Evolutionary conservation across 108 stramenopile species (phyloP).

Genomic region (Cyclostephanos tholiformis): DNA sequence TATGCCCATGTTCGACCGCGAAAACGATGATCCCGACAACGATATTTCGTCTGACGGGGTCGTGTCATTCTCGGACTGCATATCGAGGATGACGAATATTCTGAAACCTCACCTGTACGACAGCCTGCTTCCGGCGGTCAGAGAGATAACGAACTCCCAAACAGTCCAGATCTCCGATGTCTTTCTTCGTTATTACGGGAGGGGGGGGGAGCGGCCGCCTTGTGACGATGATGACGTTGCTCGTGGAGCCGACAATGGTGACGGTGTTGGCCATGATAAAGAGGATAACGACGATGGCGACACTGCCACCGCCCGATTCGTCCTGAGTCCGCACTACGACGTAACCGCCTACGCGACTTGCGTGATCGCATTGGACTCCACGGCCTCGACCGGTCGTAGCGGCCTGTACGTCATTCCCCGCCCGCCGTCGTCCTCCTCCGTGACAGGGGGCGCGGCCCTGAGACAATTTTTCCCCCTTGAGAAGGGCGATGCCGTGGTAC

Average conservation of each 20-base stretch:
- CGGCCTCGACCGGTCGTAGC: conserved; percentile 60
- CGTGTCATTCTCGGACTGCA: conserved; percentile 39
- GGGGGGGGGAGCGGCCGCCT: not conserved
- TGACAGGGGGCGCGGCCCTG: conserved; percentile 37
- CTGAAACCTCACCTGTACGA: conserved; percentile 59
- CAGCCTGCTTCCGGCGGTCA: conserved; percentile 50
- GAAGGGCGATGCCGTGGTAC: conserved; percentile 67
- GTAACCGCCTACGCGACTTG: conserved; percentile 66
- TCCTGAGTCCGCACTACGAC: conserved; percentile 74
- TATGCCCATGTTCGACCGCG: conserved; percentile 44
- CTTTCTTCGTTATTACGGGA: conserved; percentile 73
- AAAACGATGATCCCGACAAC: not conserved
- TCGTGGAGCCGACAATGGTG: not conserved
- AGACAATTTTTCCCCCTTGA: conserved; percentile 63
- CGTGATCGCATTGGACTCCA: conserved; percentile 70
- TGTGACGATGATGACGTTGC: not conserved
- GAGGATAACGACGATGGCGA: conserved; percentile 22
- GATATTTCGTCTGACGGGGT: not conserved
- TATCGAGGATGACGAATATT: conserved; percentile 45
- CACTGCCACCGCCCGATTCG: conserved; percentile 37
- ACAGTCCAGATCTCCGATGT: conserved; percentile 65
- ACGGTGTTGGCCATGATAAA: not conserved
- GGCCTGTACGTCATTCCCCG: conserved; percentile 61
- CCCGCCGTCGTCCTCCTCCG: not conserved
- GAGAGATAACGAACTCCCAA: conserved; percentile 29